Conservation (phyloP, 106 monocot species). For the Dioscorea dumetorum region DNA sequence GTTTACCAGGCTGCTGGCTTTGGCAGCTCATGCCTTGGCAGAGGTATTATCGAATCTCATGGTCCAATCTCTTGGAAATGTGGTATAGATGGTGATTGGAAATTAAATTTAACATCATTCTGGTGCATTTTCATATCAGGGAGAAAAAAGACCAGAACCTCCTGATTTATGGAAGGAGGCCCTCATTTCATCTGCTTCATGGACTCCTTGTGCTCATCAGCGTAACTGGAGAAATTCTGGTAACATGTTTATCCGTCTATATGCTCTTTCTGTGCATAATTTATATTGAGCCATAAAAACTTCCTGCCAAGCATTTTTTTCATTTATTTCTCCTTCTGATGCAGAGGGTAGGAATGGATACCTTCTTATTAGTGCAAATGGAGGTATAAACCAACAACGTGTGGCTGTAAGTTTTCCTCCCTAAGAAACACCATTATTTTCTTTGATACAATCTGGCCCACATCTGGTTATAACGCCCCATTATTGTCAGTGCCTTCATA, state of each 20-base stretch:
- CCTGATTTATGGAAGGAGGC: slow-evolving; percentile 69
- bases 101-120: neutral
- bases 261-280: neutral
- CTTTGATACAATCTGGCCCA: neutral
- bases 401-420: slow-evolving; percentile 65
- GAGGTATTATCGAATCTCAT: slow-evolving; percentile 44
- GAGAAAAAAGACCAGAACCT: slow-evolving; percentile 57
- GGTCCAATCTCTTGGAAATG: neutral
- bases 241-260: slow-evolving; percentile 11
- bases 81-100: neutral
- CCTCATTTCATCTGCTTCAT: slow-evolving; percentile 43
- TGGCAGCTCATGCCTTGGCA: slow-evolving; percentile 92
- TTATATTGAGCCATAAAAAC: neutral
- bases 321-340: no score
- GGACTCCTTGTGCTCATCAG: slow-evolving; percentile 80
- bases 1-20: slow-evolving; percentile 59
- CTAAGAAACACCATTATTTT: neutral
- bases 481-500: no score
- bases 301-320: neutral
- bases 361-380: slow-evolving; percentile 94
- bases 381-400: slow-evolving; percentile 96
- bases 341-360: slow-evolving; percentile 71
- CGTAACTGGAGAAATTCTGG: slow-evolving; percentile 43
- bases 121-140: slow-evolving; percentile 18
- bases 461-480: no score